Base-by-base conservation (phyloP, 2,329 filamentous ascomycete species). In the Ceratocystiopsis minuta region DNA sequence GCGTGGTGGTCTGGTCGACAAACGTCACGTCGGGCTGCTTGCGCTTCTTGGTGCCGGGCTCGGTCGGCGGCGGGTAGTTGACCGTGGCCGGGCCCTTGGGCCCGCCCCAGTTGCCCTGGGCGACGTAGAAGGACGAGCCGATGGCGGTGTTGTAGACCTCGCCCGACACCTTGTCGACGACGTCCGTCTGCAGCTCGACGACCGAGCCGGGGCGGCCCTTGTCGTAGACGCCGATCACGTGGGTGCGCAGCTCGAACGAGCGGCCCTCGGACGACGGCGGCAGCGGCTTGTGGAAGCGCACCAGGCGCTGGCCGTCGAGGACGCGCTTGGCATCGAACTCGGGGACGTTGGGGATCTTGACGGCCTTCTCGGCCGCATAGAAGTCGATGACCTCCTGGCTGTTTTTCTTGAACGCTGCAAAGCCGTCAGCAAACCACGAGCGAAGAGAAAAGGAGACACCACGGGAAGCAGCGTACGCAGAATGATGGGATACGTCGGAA, bases 401-500 rank as follows among this genome's bases (percentile, higher is more conserved):
- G 45, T 71, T 74, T 52, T 75, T 72, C 62, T 92, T 92, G 72
- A 92, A 92, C 35, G 81, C 66, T 70, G 49, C n/a, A 17, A n/a
- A n/a, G 35, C 12, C 37, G 34, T 38, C 31, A 38, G 46, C 47
- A 42, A 36, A 16, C n/a, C 32, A 28, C 14, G 13, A 16, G 16
- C 10, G 17, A 20, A 31, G 18, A 34, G 16, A 16, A 20, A 14
- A 47, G n/a, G n/a, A n/a, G n/a, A n/a, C n/a, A n/a, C n/a, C n/a
- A n/a, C n/a, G n/a, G n/a, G n/a, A n/a, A n/a, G n/a, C n/a, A n/a
- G n/a, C 73, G 54, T 64, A 81, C 78, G 75, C 36, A 93, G 75
- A 53, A 90, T 74, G 50, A 88, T 70, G 16, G 84, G 75, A 59
- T 92, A 93, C 36, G 86, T 93, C 16, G 87, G 87, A 60, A 95